Evolutionary conservation across 2,329 filamentous ascomycete genomes (phyloP), one percentile per base, ranked within the genome.

Genomic region (Hortaea werneckii): DNA sequence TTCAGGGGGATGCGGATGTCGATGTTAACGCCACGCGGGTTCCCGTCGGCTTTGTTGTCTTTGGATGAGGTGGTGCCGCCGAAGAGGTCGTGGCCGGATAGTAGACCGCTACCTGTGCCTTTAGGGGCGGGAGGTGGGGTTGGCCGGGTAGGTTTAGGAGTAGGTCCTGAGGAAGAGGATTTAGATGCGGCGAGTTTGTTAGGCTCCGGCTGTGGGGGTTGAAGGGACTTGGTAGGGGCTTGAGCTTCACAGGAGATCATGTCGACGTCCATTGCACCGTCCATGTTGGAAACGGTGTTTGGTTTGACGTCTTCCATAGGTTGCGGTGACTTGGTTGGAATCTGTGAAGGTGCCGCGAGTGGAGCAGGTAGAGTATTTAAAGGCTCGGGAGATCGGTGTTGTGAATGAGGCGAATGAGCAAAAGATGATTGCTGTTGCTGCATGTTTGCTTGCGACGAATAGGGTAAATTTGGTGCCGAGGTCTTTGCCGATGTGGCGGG

Each of bases 21-120:
- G 51, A 98, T 95, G 80, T 94, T 37, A 81, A 88, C 2, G 59
- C 83, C 79, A 50, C 85, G 83, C 57, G 86, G 85, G 77, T 78
- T 46, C 72, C 69, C 65, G 48, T 62, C 54, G 46, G 62, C 52
- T 10, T 60, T 57, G 46, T 61, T 53, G 51, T 65, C 70, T 40
- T 71, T 67, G 7, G 73, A 64, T 26, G 67, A 68, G 61, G 90
- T 85, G 40, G 73, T 68, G 30, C 73, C 71, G 8, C 76, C 79
- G 52, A 80, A 82, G 11, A 78, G 70, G 37, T 76, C 76, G 50
- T 76, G 79, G 44, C 76, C 79, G 32, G 77, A 78, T 9, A 83
- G 69, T 8, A 85, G 66, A 7, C 82, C 82, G 42, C 78, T 82
- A 13, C 80, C 80, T 37, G 75, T 69, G 5, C 78, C 77, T 44